Percentiles rank a stretch among this genome's conserved stretches.
Conservation (phyloP, 345 rosid genomes). For the Murraya paniculata region DNA sequence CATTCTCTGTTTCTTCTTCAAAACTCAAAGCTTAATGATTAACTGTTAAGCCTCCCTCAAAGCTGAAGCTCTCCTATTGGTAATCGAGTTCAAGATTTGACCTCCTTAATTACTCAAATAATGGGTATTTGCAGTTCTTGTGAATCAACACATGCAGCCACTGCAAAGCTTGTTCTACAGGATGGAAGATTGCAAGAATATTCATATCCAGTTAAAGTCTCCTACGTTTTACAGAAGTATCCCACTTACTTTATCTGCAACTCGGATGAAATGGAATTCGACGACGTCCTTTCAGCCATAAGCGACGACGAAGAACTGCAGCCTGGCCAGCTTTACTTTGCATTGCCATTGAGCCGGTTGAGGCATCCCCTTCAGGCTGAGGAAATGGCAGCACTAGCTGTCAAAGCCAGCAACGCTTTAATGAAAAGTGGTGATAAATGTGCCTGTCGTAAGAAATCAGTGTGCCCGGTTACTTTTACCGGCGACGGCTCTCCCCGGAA, state of each 20-base stretch:
- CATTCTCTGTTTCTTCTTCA: conserved; percentile 2
- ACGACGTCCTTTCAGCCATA: conserved; percentile 63
- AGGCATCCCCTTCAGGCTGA: conserved; percentile 64
- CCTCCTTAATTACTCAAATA: no score
- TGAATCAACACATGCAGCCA: conserved; percentile 60
- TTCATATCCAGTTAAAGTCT: conserved; percentile 70
- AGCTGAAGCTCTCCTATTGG: no score
- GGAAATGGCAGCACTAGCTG: conserved; percentile 99
- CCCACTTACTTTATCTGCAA: conserved; percentile 76
- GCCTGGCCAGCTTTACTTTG: conserved; percentile 85
- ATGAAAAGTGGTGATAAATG: conserved; percentile 47
- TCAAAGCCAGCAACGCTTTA: conserved; percentile 89
- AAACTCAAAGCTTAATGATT: neutral
- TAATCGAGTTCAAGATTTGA: neutral
- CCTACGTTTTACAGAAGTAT: conserved; percentile 54
- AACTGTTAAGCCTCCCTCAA: neutral
- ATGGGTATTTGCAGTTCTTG: conserved; percentile 95
- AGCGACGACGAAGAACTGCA: conserved; percentile 71
- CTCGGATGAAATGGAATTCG: conserved; percentile 96
- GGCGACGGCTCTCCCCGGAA: conserved; percentile 22
- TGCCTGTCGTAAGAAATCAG: conserved; percentile 40
- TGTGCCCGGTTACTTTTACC: conserved; percentile 28
- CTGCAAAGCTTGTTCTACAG: conserved; percentile 76
- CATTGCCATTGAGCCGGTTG: conserved; percentile 63
- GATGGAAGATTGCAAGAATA: conserved; percentile 84